Percentiles rank a stretch among this genome's conserved stretches.
phyloP scores from a whole-genome alignment of 768 basidiomycete species.

The Mycena venus region DNA sequence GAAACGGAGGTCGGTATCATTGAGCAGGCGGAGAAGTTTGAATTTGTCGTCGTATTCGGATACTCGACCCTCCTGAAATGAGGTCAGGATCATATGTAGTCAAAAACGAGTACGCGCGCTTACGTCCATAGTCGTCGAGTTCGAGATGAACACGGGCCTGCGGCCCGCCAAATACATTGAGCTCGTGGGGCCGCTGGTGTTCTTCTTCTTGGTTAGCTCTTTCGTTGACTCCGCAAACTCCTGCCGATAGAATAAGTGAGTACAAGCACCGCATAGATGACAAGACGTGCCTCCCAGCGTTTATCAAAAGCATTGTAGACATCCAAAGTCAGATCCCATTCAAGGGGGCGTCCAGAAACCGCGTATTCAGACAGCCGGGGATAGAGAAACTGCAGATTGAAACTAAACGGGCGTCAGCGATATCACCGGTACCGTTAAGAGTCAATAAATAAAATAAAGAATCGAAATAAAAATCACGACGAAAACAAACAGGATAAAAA shows the following conservation, averaged over 20 bases:
- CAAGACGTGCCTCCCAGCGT: not conserved
- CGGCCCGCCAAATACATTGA: not conserved
- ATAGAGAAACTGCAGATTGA: not conserved
- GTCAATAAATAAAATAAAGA: too few species aligned
- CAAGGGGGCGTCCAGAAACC: not conserved
- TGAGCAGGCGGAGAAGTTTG: not conserved
- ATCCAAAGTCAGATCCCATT: not conserved
- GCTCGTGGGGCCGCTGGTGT: not conserved
- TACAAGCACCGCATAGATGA: not conserved
- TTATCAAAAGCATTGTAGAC: not conserved
- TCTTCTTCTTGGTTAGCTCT: not conserved
- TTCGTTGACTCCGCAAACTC: not conserved
- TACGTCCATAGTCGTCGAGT: not conserved
- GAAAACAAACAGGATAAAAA: too few species aligned
- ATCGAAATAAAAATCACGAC: too few species aligned
- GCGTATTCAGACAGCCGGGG: not conserved
- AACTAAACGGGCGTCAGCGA: not conserved
- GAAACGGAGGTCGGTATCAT: not conserved
- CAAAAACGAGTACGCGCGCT: not conserved
- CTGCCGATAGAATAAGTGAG: not conserved
- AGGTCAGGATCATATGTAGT: not conserved
- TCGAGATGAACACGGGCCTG: not conserved
- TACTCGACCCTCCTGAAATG: not conserved
- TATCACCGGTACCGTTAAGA: too few species aligned
- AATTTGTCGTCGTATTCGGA: not conserved